Base-by-base conservation (phyloP, 129 eudicot genomes). In the Artemisia argyi region DNA sequence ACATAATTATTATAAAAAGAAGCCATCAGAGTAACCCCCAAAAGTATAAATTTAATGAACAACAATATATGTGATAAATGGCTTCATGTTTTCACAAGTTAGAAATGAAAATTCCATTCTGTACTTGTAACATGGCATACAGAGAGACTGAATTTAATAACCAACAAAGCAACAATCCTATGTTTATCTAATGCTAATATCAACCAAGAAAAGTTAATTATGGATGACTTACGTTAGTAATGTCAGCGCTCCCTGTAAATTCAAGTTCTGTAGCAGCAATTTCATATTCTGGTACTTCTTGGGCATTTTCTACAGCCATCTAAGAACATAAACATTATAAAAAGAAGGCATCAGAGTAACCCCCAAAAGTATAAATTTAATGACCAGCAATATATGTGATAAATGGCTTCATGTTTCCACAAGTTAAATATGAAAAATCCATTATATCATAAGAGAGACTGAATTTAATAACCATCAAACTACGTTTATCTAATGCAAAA, bases 211-310 rank as follows among this genome's bases (percentile, higher is more conserved):
- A 11, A 17, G 5, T 22, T 11, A 32, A 14, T 11, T 2, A 52
- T 22, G 28, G 35, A 75, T 26, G 74, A 48, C 58, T 71, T 86
- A 80, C 98, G 96, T 94, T 94, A 4, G 85, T 84, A 53, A 90
- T 80, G 66, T 84, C 83, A 26, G 80, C 84, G 54, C 97, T 88
- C 67, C 84, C 86, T 26, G 96, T 94, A 59, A 94, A 90, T 82
- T 94, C 98, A 72, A 94, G 87, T 73, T 94, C 98, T 68, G 78
- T 63, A 28, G 98, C 93, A 75, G 80, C 85, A 70, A 94, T 94
- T 81, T 94, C 98, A 67, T 94, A 90, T 65, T 94, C 98, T 20
- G 98, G 98, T 49, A 94, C 89, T 76, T 94, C 89, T 64, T 83
- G 97, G 55, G 84, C 84, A 84, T 84, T 83, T 73, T 84, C 79